Base-by-base conservation (phyloP, 78 protist species). In the Creolimax fragrantissima region DNA sequence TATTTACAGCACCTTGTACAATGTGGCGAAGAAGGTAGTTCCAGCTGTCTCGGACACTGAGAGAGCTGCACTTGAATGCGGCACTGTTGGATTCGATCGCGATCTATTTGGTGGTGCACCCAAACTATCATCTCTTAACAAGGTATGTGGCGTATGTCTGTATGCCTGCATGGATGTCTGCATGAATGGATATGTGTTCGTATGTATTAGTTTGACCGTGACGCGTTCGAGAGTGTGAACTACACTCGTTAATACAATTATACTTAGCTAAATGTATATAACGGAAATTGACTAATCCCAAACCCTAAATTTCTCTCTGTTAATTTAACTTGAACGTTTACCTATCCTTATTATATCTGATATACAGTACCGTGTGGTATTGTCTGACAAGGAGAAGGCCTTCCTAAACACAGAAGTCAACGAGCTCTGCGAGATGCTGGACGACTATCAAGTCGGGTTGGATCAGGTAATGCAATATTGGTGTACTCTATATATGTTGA, bases 1-100 rank as follows among this genome's bases (percentile, higher is more conserved):
- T 32, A 24, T 58, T 58, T 58, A 32, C 74, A 41, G 86, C 6
- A 24, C 7, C 6, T 36, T 41, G 7, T 83, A 83, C 86, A 83
- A 83, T 24, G 44, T 83, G 86, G 86, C 86, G 0, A 83, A 83
- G 86, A 83, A 83, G 7, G 86, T 83, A 41, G 86, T 6, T 5
- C 42, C 86, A 32, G 5, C 41, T 36, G 74, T 58, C 11, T 83
- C 42, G 17, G 86, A 83, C 37, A 24, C 86, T 24, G 42, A 6
- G 86, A 6, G 7, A 11, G 86, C 35, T 5, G 86, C 7, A 83
- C 42, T 83, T 83, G 90, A 90, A 39, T 42, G 74, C n/a, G 94
- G 94, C n/a, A 89, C 88, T 6, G 89, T 93, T 45, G 86, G 85
- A 58, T 93, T 93, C 44, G 94, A 93, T 44, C 84, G 86, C 41